Evolutionary conservation across 257 asterid species (phyloP), one percentile per base, ranked within the genome.

Genomic region (Solanum paucissectum): DNA sequence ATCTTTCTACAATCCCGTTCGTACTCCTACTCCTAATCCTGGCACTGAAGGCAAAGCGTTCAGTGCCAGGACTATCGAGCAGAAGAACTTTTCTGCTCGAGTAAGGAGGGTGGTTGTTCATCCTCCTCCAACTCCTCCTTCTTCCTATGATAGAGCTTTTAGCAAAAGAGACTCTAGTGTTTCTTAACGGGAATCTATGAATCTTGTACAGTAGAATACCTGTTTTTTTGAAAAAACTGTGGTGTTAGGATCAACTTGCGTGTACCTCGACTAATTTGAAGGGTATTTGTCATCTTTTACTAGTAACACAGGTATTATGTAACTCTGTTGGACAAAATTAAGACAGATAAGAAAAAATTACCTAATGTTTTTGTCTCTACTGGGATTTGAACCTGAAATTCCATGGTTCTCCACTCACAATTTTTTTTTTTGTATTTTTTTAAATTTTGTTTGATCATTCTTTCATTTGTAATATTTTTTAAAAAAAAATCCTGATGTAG

Each of bases 21-120:
- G 86, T 62, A 38, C 89, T 4, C 87, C 90, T 90, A 25, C 89
- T 37, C 88, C 89, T 0, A 62, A 89, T 11, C 23, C 85, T 0
- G 87, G 89, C 1, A 90, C 90, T 83, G 92, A 93, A 6, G 92
- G 95, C 91, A 46, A 52, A 18, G 46, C 74, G 12, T 79, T 79
- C 14, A 44, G 40, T 27, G 7, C 21, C 4, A 87, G 25, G 32
- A 20, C 96, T 27, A 38, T 93, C 36, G 74, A 87, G 76, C 64
- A 88, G 84, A 91, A 86, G 83, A 93, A 92, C 89, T 94, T 90
- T 76, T 94, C 92, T 1, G 92, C 92, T 16, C 6, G 0, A 55
- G 42, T 3, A 40, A 46, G 58, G 11, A 44, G 20, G 29, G 79
- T 88, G 9, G 13, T 87, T 44, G 14, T 16, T 44, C 92, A 89